Evolutionary conservation across 2,329 filamentous ascomycete species (phyloP).

Genomic region (Pyricularia pennisetigena): DNA sequence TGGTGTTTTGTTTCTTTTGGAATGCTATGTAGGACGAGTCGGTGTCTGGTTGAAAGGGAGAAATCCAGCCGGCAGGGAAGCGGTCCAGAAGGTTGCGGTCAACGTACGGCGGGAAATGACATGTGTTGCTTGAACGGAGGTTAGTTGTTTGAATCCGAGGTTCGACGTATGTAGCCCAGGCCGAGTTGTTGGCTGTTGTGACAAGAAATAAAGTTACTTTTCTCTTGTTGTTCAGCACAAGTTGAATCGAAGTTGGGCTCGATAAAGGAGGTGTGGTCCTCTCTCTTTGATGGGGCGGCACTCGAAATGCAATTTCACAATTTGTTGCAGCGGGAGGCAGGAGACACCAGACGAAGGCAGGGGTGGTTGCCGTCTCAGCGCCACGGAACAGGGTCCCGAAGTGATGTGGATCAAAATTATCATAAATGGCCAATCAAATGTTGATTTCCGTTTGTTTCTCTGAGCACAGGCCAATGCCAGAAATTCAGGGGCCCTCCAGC

Average conservation of each 20-base stretch:
- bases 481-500: constrained; percentile 3
- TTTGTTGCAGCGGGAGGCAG: constrained; percentile 18
- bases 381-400: neutral
- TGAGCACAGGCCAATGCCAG: constrained; percentile 1
- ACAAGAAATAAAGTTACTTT: neutral
- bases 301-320: constrained; percentile 27
- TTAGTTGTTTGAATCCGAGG: neutral
- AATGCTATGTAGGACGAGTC: neutral
- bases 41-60: neutral
- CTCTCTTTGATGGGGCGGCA: constrained; percentile 10
- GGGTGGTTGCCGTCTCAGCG: constrained; percentile 3
- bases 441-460: neutral
- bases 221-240: neutral
- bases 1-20: neutral
- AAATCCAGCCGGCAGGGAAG: neutral
- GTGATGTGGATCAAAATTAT: neutral
- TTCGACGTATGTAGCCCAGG: neutral
- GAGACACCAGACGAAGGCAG: neutral
- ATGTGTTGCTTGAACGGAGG: constrained; percentile 8
- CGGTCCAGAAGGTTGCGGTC: constrained; percentile 6
- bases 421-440: neutral
- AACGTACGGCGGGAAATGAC: constrained; percentile 24
- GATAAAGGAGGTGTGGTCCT: constrained; percentile 11
- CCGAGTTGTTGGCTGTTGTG: constrained; percentile 4
- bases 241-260: constrained; percentile 5